Evolutionary conservation across 768 basidiomycete species (phyloP).

Genomic region (Antrodiella citrinella): DNA sequence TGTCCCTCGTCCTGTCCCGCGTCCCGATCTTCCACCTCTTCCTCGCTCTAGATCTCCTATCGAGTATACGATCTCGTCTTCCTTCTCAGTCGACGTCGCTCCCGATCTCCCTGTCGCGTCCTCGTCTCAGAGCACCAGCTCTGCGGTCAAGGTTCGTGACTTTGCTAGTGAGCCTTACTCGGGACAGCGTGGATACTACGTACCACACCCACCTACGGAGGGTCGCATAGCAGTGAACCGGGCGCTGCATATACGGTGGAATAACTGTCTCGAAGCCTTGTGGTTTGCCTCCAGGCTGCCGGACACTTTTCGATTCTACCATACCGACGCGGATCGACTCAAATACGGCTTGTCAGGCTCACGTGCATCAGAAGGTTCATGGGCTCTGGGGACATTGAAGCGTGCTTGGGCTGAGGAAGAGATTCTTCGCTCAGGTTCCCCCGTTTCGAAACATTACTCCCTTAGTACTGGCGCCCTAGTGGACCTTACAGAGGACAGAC

Average conservation of each 20-base stretch:
- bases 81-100: background rate
- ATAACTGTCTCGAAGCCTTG: slow-evolving; percentile 7
- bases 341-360: background rate
- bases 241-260: slow-evolving; percentile 10
- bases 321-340: background rate
- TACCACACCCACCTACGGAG: slow-evolving; percentile 17
- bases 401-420: background rate
- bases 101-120: background rate
- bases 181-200: slow-evolving; percentile 12
- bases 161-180: slow-evolving; percentile 17
- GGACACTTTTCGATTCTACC: background rate
- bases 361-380: background rate
- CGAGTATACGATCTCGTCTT: background rate
- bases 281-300: background rate
- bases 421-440: background rate
- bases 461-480: background rate
- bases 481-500: too few species aligned
- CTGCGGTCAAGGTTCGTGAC: slow-evolving; percentile 18
- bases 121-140: background rate
- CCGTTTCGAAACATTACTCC: background rate
- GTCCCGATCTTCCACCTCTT: too few species aligned
- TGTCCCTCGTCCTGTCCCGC: too few species aligned
- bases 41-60: too few species aligned
- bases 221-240: slow-evolving; percentile 7
- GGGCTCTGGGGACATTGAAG: background rate